These are phyloP conservation scores for Didymella sp. DNA, from an alignment of 2,329 filamentous ascomycete genomes.

Conservation along the genomic window DNA sequence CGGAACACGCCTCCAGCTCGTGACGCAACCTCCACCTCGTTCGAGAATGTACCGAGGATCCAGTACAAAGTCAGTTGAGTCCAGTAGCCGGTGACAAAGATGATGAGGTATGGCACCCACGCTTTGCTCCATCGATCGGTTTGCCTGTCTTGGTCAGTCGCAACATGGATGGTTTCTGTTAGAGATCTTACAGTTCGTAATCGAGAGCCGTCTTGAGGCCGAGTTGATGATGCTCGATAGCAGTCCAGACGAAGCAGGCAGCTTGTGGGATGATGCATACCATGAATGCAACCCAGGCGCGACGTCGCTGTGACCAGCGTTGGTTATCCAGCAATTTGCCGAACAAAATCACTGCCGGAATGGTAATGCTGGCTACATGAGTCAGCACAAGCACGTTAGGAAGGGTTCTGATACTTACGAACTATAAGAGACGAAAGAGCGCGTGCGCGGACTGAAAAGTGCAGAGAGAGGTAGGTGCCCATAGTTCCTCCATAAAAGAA, in stretches of 20 bases:
- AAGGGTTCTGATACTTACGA: background rate
- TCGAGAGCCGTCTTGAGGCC: background rate
- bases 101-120: background rate
- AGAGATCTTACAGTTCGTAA: background rate
- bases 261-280: background rate
- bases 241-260: background rate
- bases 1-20: background rate
- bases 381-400: background rate
- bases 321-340: background rate
- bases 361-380: background rate
- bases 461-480: background rate
- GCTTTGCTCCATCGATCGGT: background rate
- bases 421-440: background rate
- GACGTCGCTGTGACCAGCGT: background rate
- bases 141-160: background rate
- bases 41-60: background rate
- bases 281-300: background rate
- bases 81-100: background rate
- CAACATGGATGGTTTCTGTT: background rate
- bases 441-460: background rate
- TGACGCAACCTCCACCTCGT: background rate
- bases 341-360: background rate
- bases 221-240: background rate
- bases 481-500: background rate
- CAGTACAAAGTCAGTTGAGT: background rate